A percentile compares a stretch with the other conserved stretches of the same genome.
Evolutionary conservation across 306 rosid species (phyloP).

Genomic region (Lagenaria siceraria): DNA sequence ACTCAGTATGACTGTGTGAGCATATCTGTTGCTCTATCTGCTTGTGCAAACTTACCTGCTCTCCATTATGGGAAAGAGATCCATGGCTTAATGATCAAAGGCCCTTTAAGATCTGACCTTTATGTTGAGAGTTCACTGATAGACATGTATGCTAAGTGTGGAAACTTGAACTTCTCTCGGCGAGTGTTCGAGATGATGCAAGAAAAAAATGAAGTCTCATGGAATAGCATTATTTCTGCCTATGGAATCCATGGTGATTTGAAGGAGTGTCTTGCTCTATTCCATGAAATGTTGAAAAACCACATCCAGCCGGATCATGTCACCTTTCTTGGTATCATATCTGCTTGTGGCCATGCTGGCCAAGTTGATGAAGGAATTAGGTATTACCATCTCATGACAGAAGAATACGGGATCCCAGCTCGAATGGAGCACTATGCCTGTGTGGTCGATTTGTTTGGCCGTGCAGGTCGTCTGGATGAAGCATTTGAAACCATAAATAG

Average conservation of each 20-base stretch:
- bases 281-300: conserved; percentile 43
- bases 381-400: conserved; percentile 53
- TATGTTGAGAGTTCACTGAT: conserved; percentile 52
- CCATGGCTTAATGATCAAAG: conserved; percentile 49
- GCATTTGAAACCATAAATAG: conserved; percentile 54
- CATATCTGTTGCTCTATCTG: conserved; percentile 56
- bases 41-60: conserved; percentile 53
- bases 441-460: conserved; percentile 68
- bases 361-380: conserved; percentile 41
- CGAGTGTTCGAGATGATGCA: conserved; percentile 48
- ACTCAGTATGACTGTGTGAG: conserved; percentile 46
- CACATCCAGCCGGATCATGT: conserved; percentile 61
- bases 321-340: conserved; percentile 65
- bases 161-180: conserved; percentile 43
- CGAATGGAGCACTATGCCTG: conserved; percentile 72
- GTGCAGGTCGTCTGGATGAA: conserved; percentile 51
- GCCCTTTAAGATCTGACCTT: conserved; percentile 32
- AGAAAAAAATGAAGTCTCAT: conserved; percentile 65
- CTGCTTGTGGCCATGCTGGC: conserved; percentile 81
- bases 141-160: conserved; percentile 84
- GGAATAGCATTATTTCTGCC: conserved; percentile 73
- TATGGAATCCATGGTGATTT: conserved; percentile 61
- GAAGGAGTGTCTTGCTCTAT: conserved; percentile 39
- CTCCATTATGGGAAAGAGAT: conserved; percentile 57
- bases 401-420: conserved; percentile 43